Evolutionary conservation across 768 basidiomycete species (phyloP), one percentile per base, ranked within the genome.

Genomic region (Kwoniella heveanensis): DNA sequence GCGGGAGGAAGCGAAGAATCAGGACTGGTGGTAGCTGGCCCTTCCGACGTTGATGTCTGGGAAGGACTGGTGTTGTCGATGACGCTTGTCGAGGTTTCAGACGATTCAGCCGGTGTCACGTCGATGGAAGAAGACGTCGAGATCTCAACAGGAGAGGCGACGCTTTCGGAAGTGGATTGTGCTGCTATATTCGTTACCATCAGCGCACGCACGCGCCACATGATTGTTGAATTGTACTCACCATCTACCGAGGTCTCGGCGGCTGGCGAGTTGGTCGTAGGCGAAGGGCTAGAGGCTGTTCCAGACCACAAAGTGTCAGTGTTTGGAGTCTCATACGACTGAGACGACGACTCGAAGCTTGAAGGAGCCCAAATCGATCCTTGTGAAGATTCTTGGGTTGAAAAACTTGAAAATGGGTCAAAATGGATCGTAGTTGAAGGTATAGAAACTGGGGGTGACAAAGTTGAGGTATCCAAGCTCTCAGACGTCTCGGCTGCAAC

Each of bases 141-240:
- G 44, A 30, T 57, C 13, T 54, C 59, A 29, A 47, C 12, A n/a
- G 37, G 27, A 32, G 50, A 26, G 44, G 30, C 19, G 13, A 46
- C 25, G 19, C 39, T 57, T 12, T 22, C 24, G 4, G 56, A 26
- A 22, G 47, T 21, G 2, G 56, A 6, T 27, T 26, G 36, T 55
- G 15, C 32, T 12, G 25, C 36, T 37, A 55, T 12, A 26, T 47
- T 19, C 13, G 46, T 25, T 15, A 24, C 21, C 15, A 46, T 24
- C n/a, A 44, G 19, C 39, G 27, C 4, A 36, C 9, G 39, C 44
- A 26, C 2, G 3, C 17, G 21, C 1, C 1, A 24, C 10, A 17
- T 6, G 44, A 48, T 44, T 26, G 5, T n/a, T n/a, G 56, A 27
- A 10, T 24, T 30, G n/a, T 15, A 30, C 56, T 44, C 17, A 44